Percentiles rank a stretch among this genome's conserved stretches.
Conservation (phyloP, 768 basidiomycete species). For the Trametes coccinea region DNA sequence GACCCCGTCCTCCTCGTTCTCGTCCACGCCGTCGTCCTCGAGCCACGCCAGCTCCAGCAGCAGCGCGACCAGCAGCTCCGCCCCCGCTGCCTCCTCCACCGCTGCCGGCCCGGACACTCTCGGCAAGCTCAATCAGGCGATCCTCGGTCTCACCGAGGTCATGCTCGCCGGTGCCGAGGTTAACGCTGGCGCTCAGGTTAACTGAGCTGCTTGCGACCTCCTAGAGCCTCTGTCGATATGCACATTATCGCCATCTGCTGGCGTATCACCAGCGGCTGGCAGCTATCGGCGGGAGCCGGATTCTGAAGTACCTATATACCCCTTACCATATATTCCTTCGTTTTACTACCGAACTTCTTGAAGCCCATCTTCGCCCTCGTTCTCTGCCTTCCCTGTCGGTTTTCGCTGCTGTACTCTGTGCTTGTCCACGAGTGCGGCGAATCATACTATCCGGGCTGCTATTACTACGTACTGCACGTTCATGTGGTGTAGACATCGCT, state of each 20-base stretch:
- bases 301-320: conserved; percentile 1
- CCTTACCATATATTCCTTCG: neutral
- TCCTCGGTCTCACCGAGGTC: conserved; percentile 29
- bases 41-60: conserved; percentile 13
- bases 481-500: neutral
- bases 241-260: neutral
- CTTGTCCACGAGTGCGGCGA: conserved; percentile 1
- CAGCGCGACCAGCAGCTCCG: conserved; percentile 11
- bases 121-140: conserved; percentile 37
- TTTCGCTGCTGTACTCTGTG: conserved; percentile 9
- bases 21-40: conserved; percentile 21
- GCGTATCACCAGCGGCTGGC: neutral
- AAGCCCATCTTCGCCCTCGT: neutral
- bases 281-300: neutral
- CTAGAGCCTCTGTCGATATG: neutral
- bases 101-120: conserved; percentile 35
- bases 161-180: conserved; percentile 25
- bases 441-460: neutral
- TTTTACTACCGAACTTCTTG: neutral
- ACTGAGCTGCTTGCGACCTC: neutral
- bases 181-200: neutral
- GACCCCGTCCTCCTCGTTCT: conserved; percentile 23
- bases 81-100: conserved; percentile 32
- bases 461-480: neutral
- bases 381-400: neutral